These are phyloP conservation scores for Podospora conica DNA, from an alignment of 495 filamentous ascomycete species.

Conservation along the genomic window DNA sequence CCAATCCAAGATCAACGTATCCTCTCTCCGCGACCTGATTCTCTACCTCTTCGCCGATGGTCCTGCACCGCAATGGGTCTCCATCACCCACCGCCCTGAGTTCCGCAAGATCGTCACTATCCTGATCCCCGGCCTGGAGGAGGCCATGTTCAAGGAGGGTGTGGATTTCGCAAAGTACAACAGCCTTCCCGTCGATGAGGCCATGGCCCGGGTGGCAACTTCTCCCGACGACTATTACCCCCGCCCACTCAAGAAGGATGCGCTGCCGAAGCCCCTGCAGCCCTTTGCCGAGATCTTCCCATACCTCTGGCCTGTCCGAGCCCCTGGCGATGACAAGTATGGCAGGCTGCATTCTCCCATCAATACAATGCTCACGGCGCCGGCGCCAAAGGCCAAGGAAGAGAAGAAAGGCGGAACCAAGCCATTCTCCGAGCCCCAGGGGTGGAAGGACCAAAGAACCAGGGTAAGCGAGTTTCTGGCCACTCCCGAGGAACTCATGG, in stretches of 20 bases:
- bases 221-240: slow-evolving; percentile 70
- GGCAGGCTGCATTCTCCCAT: slow-evolving; percentile 78
- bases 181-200: slow-evolving; percentile 26
- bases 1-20: slow-evolving; percentile 67
- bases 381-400: slow-evolving; percentile 57
- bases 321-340: slow-evolving; percentile 76
- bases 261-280: slow-evolving; percentile 57
- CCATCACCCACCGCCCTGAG: slow-evolving; percentile 64
- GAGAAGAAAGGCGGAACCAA: slow-evolving; percentile 50
- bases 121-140: slow-evolving; percentile 88
- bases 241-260: slow-evolving; percentile 50
- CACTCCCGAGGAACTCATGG: slow-evolving; percentile 63
- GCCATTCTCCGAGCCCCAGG: slow-evolving; percentile 51
- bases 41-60: slow-evolving; percentile 91
- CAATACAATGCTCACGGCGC: slow-evolving; percentile 62
- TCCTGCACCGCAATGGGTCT: slow-evolving; percentile 76
- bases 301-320: slow-evolving; percentile 81
- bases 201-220: slow-evolving; percentile 29
- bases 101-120: slow-evolving; percentile 83
- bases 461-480: slow-evolving; percentile 71
- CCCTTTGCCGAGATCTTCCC: slow-evolving; percentile 76
- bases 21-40: slow-evolving; percentile 71
- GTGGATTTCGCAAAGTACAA: slow-evolving; percentile 47
- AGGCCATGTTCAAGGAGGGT: slow-evolving; percentile 76
- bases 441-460: slow-evolving; percentile 63